Evolutionary conservation across 768 basidiomycete genomes (phyloP).

Genomic region (Suillus subalutaceus): DNA sequence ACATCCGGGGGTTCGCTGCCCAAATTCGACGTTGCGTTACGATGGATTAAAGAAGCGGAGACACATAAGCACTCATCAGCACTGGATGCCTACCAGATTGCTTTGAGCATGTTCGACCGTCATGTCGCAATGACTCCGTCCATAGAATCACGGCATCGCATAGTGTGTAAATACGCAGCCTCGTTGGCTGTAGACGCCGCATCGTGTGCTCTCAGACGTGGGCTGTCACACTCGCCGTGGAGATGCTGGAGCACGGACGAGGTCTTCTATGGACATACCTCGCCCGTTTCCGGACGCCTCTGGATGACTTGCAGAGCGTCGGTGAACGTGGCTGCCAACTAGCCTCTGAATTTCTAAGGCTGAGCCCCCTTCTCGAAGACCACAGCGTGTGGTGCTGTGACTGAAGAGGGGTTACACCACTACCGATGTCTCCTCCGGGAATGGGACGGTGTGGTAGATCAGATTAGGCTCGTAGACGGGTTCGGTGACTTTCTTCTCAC

Average conservation of each 20-base stretch:
- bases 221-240: constrained; percentile 31
- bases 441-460: constrained; percentile 26
- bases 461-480: constrained; percentile 34
- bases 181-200: constrained; percentile 32
- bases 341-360: constrained; percentile 26
- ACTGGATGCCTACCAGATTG: constrained; percentile 30
- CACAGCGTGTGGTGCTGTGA: constrained; percentile 12
- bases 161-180: constrained; percentile 17
- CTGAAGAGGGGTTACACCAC: constrained; percentile 19
- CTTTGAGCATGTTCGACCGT: constrained; percentile 28
- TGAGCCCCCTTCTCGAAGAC: constrained; percentile 21
- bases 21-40: constrained; percentile 24
- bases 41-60: constrained; percentile 27
- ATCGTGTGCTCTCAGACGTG: constrained; percentile 27
- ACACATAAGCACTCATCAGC: constrained; percentile 27
- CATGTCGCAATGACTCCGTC: constrained; percentile 21
- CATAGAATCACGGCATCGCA: constrained; percentile 19
- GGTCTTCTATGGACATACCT: constrained; percentile 39
- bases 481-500: constrained; percentile 36
- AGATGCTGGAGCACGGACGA: constrained; percentile 34
- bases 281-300: constrained; percentile 25
- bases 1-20: constrained; percentile 19
- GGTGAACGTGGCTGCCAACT: constrained; percentile 22
- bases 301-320: constrained; percentile 29
- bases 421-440: constrained; percentile 26